A percentile compares a stretch with the other conserved stretches of the same genome.
These are phyloP conservation scores for Handroanthus guayacan DNA, from an alignment of 257 asterid species.

Conservation along the genomic window DNA sequence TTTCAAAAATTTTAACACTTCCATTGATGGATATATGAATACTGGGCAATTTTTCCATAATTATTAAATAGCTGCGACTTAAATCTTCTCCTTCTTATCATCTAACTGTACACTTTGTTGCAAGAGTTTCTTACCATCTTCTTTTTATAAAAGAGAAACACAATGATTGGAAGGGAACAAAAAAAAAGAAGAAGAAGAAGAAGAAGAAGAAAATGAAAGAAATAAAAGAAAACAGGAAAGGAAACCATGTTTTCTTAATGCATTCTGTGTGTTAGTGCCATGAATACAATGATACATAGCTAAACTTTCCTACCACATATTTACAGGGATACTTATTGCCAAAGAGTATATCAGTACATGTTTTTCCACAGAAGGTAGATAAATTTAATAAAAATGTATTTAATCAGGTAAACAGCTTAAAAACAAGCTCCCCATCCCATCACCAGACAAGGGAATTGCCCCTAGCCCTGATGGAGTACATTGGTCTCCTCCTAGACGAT, in stretches of 20 bases:
- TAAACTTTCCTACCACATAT: too few species aligned
- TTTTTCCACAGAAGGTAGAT: not conserved
- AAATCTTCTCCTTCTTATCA: not conserved
- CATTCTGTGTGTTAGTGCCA: too few species aligned
- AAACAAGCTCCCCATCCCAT: constrained; percentile 47
- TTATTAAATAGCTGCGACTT: not conserved
- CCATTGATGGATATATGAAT: too few species aligned
- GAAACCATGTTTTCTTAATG: too few species aligned
- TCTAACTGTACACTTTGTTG: not conserved
- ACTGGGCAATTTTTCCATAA: too few species aligned
- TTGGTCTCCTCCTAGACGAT: constrained; percentile 42
- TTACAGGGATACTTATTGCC: not conserved
- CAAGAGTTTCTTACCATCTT: not conserved
- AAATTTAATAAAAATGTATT: not conserved
- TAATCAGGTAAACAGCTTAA: constrained; percentile 41
- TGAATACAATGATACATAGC: not conserved
- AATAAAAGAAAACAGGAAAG: too few species aligned
- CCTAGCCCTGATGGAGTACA: constrained; percentile 37
- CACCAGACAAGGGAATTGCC: constrained; percentile 40
- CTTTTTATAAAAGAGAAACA: too few species aligned
- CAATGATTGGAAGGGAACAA: not conserved
- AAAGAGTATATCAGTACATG: not conserved
- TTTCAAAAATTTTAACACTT: too few species aligned
- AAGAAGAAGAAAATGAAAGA: too few species aligned
- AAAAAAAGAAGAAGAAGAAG: too few species aligned